phyloP scores from a whole-genome alignment of 2,329 filamentous ascomycete genomes.

The Fonsecaea erecta region DNA sequence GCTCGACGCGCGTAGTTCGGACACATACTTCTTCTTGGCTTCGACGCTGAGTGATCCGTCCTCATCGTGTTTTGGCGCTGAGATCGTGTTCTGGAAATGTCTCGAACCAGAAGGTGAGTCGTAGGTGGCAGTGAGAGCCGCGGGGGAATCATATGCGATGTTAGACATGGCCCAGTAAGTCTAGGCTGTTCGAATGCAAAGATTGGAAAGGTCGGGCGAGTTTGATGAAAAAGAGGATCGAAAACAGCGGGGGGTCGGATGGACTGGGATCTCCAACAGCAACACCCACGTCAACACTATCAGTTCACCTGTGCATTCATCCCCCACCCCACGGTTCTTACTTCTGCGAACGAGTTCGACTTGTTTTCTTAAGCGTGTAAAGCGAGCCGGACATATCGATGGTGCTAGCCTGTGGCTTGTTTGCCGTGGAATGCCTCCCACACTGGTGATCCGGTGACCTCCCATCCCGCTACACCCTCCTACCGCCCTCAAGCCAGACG shows the following conservation, averaged over 20 bases:
- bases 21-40: constrained; percentile 60
- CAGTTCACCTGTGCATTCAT: not conserved
- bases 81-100: constrained; percentile 22
- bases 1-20: constrained; percentile 55
- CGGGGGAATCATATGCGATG: not conserved
- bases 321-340: not conserved
- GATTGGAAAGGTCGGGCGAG: not conserved
- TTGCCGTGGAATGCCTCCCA: not conserved
- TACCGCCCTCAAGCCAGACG: not conserved
- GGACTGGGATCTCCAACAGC: not conserved
- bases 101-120: constrained; percentile 22
- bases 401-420: not conserved
- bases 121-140: constrained; percentile 26
- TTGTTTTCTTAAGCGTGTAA: not conserved
- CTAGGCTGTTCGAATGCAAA: not conserved
- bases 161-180: not conserved
- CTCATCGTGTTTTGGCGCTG: not conserved
- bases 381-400: not conserved
- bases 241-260: not conserved
- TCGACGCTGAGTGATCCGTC: constrained; percentile 20
- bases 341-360: not conserved
- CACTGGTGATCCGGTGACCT: constrained; percentile 8
- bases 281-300: constrained; percentile 1
- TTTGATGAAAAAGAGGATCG: not conserved
- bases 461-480: not conserved